Conservation (phyloP, 2,329 filamentous ascomycete genomes). For the Apiospora marii region DNA sequence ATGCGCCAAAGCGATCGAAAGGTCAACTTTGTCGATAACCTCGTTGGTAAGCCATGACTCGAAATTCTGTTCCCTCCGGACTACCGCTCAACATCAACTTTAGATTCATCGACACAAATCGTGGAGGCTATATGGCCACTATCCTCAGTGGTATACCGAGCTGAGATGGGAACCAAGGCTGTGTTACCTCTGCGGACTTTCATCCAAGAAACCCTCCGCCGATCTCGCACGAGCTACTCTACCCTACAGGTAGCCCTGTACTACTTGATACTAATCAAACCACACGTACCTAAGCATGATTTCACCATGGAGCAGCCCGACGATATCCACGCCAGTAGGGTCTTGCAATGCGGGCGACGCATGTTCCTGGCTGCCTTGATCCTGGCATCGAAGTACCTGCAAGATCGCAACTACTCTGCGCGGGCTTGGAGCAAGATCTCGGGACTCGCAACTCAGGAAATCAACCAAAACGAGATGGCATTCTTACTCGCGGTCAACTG, state of each 20-base stretch:
- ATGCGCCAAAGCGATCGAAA: constrained; percentile 91
- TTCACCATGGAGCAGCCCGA: constrained; percentile 86
- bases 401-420: constrained; percentile 97
- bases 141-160: constrained; percentile 80
- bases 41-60: constrained; percentile 83
- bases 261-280: constrained; percentile 93
- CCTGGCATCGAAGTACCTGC: constrained; percentile 95
- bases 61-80: constrained; percentile 29
- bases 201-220: constrained; percentile 94
- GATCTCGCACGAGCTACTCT: constrained; percentile 96
- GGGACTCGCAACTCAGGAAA: constrained; percentile 89
- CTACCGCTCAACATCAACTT: constrained; percentile 43
- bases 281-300: constrained; percentile 82
- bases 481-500: constrained; percentile 91
- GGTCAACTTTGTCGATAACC: constrained; percentile 92
- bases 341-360: constrained; percentile 92
- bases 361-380: constrained; percentile 98
- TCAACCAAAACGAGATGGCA: constrained; percentile 95
- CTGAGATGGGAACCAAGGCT: constrained; percentile 75
- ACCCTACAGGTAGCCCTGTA: constrained; percentile 96
- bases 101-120: constrained; percentile 96
- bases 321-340: constrained; percentile 75
- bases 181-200: constrained; percentile 92
- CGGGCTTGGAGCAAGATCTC: constrained; percentile 99
- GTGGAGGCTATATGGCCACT: constrained; percentile 97